Base-by-base conservation (phyloP, 805 yeast species). In the Ogataea paradorogensis region DNA sequence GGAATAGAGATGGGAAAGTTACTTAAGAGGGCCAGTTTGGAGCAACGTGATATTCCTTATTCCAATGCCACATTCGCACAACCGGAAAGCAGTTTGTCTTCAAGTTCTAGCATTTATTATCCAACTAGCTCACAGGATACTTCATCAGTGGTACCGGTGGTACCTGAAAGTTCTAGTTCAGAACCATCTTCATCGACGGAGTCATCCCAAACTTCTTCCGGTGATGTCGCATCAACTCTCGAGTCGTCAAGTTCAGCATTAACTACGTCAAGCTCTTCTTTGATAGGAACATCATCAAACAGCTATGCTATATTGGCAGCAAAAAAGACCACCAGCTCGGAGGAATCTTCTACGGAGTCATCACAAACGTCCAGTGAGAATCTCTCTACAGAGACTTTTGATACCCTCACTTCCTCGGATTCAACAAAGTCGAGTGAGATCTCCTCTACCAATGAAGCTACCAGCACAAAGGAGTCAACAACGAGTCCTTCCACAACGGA, bases 11-110 rank as follows among this genome's bases (percentile, higher is more conserved):
- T 37, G 9, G 27, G 25, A 7, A 33, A 33, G 15, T 33, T 46
- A 2, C 27, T 37, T 30, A 49, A 46, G 18, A 31, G 50, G 40
- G 46, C 26, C 10, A 33, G 28, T 8, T 3, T 7, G 9, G 35
- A 31, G 3, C 10, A 10, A 3, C 20, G 13, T 5, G 25, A 23
- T 9, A 11, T 23, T 11, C 10, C 9, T 23, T 23, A 23, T 23
- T 23, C 25, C n/a, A 23, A 23, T 9, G 10, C 25, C 10, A 23
- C 25, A 9, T 23, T 9, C 4, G 10, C 25, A 23, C n/a, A 23
- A 14, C 8, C 33, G 30, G 33, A 28, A 14, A 35, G 33, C 16
- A 15, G 29, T 13, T 20, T 31, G 8, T 24, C 38, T 4, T 23
- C 25, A 7, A 23, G 25, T 23, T 23, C 25, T 5, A 23, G 25